A percentile compares a stretch with the other conserved stretches of the same genome.
Conservation (phyloP, 2,329 filamentous ascomycete genomes). For the Venturia pyrina region DNA sequence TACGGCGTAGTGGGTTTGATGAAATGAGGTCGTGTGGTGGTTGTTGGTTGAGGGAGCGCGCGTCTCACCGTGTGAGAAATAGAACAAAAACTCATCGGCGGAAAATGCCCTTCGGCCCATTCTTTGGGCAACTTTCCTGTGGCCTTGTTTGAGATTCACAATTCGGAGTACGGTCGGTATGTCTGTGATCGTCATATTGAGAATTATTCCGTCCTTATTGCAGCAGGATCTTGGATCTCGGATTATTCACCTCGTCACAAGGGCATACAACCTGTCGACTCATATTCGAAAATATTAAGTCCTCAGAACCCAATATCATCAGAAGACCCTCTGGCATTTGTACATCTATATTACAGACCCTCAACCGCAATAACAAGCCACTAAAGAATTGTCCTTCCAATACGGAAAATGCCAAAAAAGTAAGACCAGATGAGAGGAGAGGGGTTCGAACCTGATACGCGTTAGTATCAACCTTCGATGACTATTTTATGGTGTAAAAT, state of each 20-base stretch:
- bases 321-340: too few relatives aligned
- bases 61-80: neutral
- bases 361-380: too few relatives aligned
- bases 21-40: neutral
- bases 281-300: too few relatives aligned
- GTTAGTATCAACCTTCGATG: neutral
- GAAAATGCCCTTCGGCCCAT: neutral
- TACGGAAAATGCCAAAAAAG: too few relatives aligned
- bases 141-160: neutral
- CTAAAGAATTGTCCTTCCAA: too few relatives aligned
- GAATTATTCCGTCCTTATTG: neutral
- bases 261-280: too few relatives aligned
- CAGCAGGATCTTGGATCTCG: too few relatives aligned
- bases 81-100: neutral
- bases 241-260: too few relatives aligned
- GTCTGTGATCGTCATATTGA: neutral
- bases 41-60: neutral
- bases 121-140: neutral
- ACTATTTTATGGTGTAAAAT: too few relatives aligned
- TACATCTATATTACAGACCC: too few relatives aligned
- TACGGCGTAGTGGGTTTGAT: neutral
- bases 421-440: constrained; percentile 7
- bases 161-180: neutral
- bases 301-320: too few relatives aligned
- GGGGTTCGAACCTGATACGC: constrained; percentile 5